Conservation (phyloP, 129 eudicot species). For the Mikania micrantha region DNA sequence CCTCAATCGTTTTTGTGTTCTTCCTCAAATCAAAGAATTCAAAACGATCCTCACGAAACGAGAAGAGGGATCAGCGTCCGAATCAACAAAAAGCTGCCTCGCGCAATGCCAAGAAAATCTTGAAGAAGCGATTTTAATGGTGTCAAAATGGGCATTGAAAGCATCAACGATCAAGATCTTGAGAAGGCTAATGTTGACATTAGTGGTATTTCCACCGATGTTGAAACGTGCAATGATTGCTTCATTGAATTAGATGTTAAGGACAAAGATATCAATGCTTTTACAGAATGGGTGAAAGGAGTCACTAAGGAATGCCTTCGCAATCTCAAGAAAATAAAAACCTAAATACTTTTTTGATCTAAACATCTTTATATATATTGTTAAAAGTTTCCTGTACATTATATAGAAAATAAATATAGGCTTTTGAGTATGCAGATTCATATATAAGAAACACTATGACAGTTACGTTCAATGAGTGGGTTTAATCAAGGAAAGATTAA, state of each 20-base stretch:
- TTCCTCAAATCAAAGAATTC: too few relatives aligned
- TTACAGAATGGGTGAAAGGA: constrained; percentile 25
- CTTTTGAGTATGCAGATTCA: not conserved
- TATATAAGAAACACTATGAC: not conserved
- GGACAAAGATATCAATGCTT: constrained; percentile 16
- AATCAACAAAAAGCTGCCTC: constrained; percentile 24
- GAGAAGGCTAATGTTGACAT: constrained; percentile 28
- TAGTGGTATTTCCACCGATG: constrained; percentile 10
- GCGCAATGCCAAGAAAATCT: constrained; percentile 27
- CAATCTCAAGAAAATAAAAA: constrained; percentile 7
- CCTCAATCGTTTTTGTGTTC: too few relatives aligned
- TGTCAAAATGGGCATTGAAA: constrained; percentile 12
- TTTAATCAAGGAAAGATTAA: too few relatives aligned
- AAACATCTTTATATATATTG: not conserved
- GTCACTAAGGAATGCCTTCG: constrained; percentile 24
- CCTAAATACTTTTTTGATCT: not conserved
- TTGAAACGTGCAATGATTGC: constrained; percentile 28
- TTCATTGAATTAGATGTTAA: constrained; percentile 24
- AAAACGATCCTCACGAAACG: constrained; percentile 1
- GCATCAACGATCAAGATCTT: constrained; percentile 4
- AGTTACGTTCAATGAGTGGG: not conserved
- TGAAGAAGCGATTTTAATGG: constrained; percentile 18
- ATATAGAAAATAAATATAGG: not conserved
- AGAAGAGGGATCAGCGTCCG: not conserved
- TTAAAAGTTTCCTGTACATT: not conserved